Conservation (phyloP, 805 yeast genomes). For the Ogataea henricii region DNA sequence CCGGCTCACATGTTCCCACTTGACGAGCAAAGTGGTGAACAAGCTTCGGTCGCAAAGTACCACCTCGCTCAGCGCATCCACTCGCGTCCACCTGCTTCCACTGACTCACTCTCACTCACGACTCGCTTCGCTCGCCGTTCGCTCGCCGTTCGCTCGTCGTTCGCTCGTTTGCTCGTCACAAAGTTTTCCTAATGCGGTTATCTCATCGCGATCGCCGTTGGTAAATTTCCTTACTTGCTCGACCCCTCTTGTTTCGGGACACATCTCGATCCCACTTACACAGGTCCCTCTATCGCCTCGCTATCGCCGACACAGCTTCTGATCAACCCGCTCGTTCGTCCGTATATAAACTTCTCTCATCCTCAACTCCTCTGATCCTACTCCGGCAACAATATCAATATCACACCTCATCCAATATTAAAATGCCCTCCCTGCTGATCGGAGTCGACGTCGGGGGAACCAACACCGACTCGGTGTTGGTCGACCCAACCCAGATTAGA, state of each 20-base stretch:
- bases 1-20: too few species aligned
- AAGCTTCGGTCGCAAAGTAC: too few species aligned
- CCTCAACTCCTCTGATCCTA: too few species aligned
- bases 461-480: constrained; percentile 49
- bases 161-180: neutral
- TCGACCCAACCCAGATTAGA: constrained; percentile 38
- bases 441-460: constrained; percentile 58
- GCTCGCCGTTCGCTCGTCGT: too few species aligned
- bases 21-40: too few species aligned
- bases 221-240: neutral
- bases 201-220: neutral
- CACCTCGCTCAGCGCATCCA: too few species aligned
- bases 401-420: neutral
- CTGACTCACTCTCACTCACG: too few species aligned
- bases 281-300: neutral
- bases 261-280: neutral
- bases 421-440: constrained; percentile 26
- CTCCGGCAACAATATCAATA: too few species aligned
- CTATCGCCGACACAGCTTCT: neutral
- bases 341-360: too few species aligned
- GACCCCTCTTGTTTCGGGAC: neutral
- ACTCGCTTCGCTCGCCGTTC: too few species aligned
- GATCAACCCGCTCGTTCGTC: too few species aligned
- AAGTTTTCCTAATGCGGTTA: constrained; percentile 3
- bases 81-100: too few species aligned